Conservation (phyloP, 2,329 filamentous ascomycete species). For the Septoria linicola region DNA sequence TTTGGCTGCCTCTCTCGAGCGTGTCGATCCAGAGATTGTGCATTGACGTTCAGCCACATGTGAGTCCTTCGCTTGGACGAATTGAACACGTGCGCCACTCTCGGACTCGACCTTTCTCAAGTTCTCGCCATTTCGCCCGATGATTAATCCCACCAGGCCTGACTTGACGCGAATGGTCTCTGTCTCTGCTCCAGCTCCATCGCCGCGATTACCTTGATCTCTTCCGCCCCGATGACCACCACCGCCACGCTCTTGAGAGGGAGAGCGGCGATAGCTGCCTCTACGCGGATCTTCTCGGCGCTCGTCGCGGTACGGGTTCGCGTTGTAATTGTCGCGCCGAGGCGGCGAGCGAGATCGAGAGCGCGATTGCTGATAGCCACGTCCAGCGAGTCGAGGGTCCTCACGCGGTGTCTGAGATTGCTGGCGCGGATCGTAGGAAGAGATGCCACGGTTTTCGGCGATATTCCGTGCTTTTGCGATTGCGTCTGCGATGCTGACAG, state of each 20-base stretch:
- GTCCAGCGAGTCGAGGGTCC: conserved; percentile 52
- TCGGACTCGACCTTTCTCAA: conserved; percentile 80
- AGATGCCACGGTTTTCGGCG: conserved; percentile 73
- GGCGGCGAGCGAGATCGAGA: conserved; percentile 71
- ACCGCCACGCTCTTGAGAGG: conserved; percentile 56
- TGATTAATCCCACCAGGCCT: conserved; percentile 83
- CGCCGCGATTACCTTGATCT: conserved; percentile 39
- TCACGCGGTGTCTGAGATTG: conserved; percentile 31
- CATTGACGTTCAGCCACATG: conserved; percentile 75
- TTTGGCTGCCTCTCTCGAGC: conserved; percentile 74
- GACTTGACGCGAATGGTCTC: conserved; percentile 87
- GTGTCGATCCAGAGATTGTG: conserved; percentile 74
- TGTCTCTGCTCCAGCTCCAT: conserved; percentile 69
- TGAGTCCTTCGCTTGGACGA: conserved; percentile 71
- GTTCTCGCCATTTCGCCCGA: conserved; percentile 87
- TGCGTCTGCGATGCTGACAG: conserved; percentile 78
- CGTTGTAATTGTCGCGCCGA: conserved; percentile 62
- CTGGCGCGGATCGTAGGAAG: conserved; percentile 46
- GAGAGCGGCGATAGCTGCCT: conserved; percentile 64
- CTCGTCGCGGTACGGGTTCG: conserved; percentile 80
- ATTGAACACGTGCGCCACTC: conserved; percentile 81
- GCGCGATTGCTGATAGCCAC: conserved; percentile 61
- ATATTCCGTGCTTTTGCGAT: conserved; percentile 81
- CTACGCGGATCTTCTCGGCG: conserved; percentile 67
- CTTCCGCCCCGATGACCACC: conserved; percentile 29